phyloP scores from a whole-genome alignment of 2,329 filamentous ascomycete genomes.

The Ceratocystis eucalypticola region DNA sequence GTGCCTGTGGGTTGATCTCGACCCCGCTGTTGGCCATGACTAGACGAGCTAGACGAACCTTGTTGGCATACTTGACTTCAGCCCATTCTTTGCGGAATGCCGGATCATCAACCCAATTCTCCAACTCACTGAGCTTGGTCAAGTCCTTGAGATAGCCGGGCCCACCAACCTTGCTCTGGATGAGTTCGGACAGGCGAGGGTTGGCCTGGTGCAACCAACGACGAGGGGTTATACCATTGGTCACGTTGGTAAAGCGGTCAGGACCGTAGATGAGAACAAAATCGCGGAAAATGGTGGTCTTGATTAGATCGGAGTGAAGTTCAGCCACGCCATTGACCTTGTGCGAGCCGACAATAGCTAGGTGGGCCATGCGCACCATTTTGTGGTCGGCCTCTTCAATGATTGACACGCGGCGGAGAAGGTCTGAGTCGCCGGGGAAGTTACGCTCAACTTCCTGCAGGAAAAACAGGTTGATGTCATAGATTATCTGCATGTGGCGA shows the following conservation, averaged over 20 bases:
- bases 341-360: constrained; percentile 93
- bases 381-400: constrained; percentile 95
- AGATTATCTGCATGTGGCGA: constrained; percentile 91
- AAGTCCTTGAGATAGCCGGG: constrained; percentile 82
- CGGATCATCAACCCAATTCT: constrained; percentile 71
- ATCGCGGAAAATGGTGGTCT: constrained; percentile 98
- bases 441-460: constrained; percentile 77
- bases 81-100: constrained; percentile 89
- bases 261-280: constrained; percentile 90
- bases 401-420: constrained; percentile 80
- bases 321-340: constrained; percentile 99
- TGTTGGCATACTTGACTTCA: constrained; percentile 94
- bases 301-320: constrained; percentile 92
- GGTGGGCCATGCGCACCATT: constrained; percentile 94
- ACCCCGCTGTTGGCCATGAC: constrained; percentile 73
- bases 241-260: constrained; percentile 98
- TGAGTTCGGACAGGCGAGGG: constrained; percentile 78
- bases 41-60: constrained; percentile 78
- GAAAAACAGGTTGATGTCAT: constrained; percentile 94
- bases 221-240: constrained; percentile 91
- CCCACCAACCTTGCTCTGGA: constrained; percentile 75
- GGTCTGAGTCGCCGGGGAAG: constrained; percentile 79
- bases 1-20: constrained; percentile 68
- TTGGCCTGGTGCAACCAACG: constrained; percentile 98
- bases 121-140: constrained; percentile 72